A percentile compares a stretch with the other conserved stretches of the same genome.
phyloP scores from a whole-genome alignment of 1,139 yeast genomes.

The Yamadazyma oceani region DNA sequence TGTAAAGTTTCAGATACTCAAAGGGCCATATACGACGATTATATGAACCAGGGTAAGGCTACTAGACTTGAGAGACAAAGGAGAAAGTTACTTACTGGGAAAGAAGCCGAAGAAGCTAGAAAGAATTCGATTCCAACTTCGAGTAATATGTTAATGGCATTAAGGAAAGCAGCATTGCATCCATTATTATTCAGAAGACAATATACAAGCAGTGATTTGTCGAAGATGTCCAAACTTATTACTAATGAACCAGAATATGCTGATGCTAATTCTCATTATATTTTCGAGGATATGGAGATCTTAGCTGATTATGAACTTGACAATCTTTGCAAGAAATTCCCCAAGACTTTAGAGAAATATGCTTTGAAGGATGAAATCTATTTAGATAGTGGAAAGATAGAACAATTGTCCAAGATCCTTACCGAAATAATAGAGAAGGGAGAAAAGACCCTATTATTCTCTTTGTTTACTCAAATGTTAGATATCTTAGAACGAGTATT shows the following conservation, averaged over 20 bases:
- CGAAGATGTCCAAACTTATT: slow-evolving; percentile 71
- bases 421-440: slow-evolving; percentile 58
- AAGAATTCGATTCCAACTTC: slow-evolving; percentile 40
- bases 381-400: slow-evolving; percentile 77
- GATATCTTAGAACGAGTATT: slow-evolving; percentile 83
- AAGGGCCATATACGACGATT: slow-evolving; percentile 55
- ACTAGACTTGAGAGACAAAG: slow-evolving; percentile 53
- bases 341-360: slow-evolving; percentile 58
- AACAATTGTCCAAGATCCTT: slow-evolving; percentile 57
- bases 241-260: slow-evolving; percentile 78
- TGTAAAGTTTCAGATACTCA: slow-evolving; percentile 68
- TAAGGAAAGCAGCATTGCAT: slow-evolving; percentile 75
- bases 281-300: slow-evolving; percentile 92
- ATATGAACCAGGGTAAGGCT: slow-evolving; percentile 47
- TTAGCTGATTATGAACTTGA: slow-evolving; percentile 92
- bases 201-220: slow-evolving; percentile 55
- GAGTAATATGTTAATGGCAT: slow-evolving; percentile 62
- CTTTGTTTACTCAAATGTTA: slow-evolving; percentile 88
- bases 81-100: slow-evolving; percentile 42
- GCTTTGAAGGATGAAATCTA: slow-evolving; percentile 57
- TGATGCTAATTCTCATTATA: slow-evolving; percentile 71
- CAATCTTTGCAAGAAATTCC: slow-evolving; percentile 69
- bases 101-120: slow-evolving; percentile 37
- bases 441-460: slow-evolving; percentile 81
- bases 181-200: slow-evolving; percentile 66